Evolutionary conservation across 1,284 basidiomycete species (phyloP).

Genomic region (Cutaneotrichosporon dermatis): DNA sequence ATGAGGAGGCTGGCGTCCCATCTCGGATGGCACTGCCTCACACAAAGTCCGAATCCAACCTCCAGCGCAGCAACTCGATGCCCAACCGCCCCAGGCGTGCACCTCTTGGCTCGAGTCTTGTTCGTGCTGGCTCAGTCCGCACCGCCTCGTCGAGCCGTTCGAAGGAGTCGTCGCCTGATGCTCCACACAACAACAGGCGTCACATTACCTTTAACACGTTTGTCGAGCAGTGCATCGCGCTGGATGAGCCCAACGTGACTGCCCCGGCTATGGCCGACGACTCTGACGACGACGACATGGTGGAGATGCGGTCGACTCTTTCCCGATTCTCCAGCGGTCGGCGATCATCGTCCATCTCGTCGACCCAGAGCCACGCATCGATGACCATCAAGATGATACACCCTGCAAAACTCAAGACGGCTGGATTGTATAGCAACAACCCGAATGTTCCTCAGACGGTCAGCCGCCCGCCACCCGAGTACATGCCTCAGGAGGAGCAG

Average conservation of each 20-base stretch:
- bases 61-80: slow-evolving; percentile 46
- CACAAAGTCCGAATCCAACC: slow-evolving; percentile 78
- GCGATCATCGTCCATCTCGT: slow-evolving; percentile 31
- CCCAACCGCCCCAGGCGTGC: slow-evolving; percentile 18
- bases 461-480: slow-evolving; percentile 61
- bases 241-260: slow-evolving; percentile 53
- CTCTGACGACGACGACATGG: slow-evolving; percentile 57
- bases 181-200: slow-evolving; percentile 45
- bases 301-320: slow-evolving; percentile 58
- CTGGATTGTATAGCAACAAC: slow-evolving; percentile 29
- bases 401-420: slow-evolving; percentile 85
- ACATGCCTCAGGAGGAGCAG: slow-evolving; percentile 24
- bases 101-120: background rate
- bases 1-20: background rate
- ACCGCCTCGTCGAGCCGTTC: background rate
- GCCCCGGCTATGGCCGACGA: slow-evolving; percentile 29
- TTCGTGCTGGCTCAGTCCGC: slow-evolving; percentile 3
- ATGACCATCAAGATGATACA: slow-evolving; percentile 92
- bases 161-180: slow-evolving; percentile 15
- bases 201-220: slow-evolving; percentile 98
- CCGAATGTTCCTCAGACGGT: slow-evolving; percentile 57
- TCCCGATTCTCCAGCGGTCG: slow-evolving; percentile 15
- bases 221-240: slow-evolving; percentile 96
- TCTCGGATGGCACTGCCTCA: slow-evolving; percentile 50
- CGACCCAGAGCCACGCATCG: slow-evolving; percentile 35